These are phyloP conservation scores for Penicillium janthinellum DNA, from an alignment of 2,329 filamentous ascomycete species.

Conservation along the genomic window DNA sequence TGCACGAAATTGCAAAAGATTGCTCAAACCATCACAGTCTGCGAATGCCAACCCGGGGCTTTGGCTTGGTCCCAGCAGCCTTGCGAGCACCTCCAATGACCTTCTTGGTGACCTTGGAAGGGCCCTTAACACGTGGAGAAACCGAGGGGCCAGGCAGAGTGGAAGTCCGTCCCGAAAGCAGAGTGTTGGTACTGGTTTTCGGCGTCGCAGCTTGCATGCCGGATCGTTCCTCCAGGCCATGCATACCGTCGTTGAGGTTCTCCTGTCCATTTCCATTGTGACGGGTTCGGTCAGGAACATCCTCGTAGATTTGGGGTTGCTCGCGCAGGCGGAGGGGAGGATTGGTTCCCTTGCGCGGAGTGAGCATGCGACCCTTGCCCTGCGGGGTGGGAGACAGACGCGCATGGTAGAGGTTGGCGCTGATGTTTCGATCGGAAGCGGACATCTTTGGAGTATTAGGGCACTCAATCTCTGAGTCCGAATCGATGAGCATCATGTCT, in stretches of 20 bases:
- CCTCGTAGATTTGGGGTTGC: slow-evolving; percentile 38
- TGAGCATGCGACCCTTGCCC: slow-evolving; percentile 39
- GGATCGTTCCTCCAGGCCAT: slow-evolving; percentile 17
- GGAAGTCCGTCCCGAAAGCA: neutral
- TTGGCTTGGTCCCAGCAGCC: slow-evolving; percentile 29
- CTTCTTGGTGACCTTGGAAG: slow-evolving; percentile 27
- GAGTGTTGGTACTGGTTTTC: neutral
- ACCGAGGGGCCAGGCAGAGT: neutral
- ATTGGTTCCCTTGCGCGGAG: slow-evolving; percentile 28
- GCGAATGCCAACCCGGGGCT: slow-evolving; percentile 40
- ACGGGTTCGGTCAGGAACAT: slow-evolving; percentile 22
- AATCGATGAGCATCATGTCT: slow-evolving; percentile 33
- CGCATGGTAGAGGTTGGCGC: slow-evolving; percentile 34
- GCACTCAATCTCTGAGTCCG: slow-evolving; percentile 23
- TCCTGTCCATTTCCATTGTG: slow-evolving; percentile 14
- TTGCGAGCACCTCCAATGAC: slow-evolving; percentile 25
- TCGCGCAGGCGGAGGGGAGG: slow-evolving; percentile 28
- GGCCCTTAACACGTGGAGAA: slow-evolving; percentile 5
- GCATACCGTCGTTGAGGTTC: slow-evolving; percentile 19
- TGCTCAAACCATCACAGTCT: slow-evolving; percentile 22
- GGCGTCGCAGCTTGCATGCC: slow-evolving; percentile 9
- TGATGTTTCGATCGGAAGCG: slow-evolving; percentile 46
- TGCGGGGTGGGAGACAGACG: slow-evolving; percentile 28
- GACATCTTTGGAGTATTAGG: slow-evolving; percentile 26
- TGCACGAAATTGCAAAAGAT: neutral